Evolutionary conservation across 108 stramenopile species (phyloP), one percentile per base, ranked within the genome.

Genomic region (Conticribra guillardii): DNA sequence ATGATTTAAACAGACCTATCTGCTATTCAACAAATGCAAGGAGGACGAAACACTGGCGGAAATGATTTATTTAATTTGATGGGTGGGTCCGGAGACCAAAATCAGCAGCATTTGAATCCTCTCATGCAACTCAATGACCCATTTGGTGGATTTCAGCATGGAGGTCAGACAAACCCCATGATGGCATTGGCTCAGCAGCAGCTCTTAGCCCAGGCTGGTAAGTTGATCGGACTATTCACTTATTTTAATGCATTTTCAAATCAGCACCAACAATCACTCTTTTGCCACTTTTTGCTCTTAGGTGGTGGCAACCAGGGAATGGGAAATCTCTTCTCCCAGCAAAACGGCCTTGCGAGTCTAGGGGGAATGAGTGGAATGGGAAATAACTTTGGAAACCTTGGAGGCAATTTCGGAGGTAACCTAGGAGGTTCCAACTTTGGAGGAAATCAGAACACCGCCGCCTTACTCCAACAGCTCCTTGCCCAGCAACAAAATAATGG

Each of bases 381-480:
- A n/a, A n/a, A n/a, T n/a, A n/a, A n/a, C n/a, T n/a, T n/a, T n/a
- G 27, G 21, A 4, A 45, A 37, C 59, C 17, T 53, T 11, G 59
- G 57, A 15, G 27, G 21, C 58, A 51, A 11, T 53, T 34, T 64
- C 1, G 64, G 37, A 41, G 56, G 56, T 32, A 29, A n/a, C 30
- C 24, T 57, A 4, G 56, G 57, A 34, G 59, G 45, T 0, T 29
- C 45, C 19, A 50, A 53, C 24, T 31, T 33, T 22, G 48, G 23
- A 17, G 23, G 44, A n/a, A 64, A 78, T 22, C 66, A 54, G 15
- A 76, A 68, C 53, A 62, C 75, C 21, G 56, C 68, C 5, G 63
- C 68, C 11, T 65, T 78, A 14, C 47, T 78, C n/a, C 68, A 70
- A 58, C 76, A 78, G 33, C 62, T 78, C 18, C 68, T 78, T 66